These are phyloP conservation scores for Boletellus sp. DNA, from an alignment of 1,284 basidiomycete species.

Conservation along the genomic window DNA sequence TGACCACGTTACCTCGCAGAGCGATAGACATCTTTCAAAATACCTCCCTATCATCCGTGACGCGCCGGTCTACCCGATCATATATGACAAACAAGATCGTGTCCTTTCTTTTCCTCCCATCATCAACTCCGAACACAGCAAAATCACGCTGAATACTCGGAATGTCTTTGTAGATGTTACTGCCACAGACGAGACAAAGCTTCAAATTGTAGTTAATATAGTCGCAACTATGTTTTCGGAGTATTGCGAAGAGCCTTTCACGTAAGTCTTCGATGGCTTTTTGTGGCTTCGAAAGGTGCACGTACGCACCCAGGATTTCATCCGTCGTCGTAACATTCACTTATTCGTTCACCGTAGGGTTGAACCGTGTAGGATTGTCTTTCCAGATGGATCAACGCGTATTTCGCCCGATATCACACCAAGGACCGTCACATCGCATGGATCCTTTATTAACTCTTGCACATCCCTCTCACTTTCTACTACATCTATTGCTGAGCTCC, in stretches of 20 bases:
- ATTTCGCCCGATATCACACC: constrained; percentile 83
- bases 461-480: constrained; percentile 77
- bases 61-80: constrained; percentile 95
- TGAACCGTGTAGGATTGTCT: constrained; percentile 83
- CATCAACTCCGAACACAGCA: constrained; percentile 96
- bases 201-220: constrained; percentile 93
- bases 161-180: constrained; percentile 98
- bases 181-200: constrained; percentile 96
- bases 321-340: neutral
- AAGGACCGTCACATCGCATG: constrained; percentile 70
- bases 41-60: constrained; percentile 94
- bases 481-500: constrained; percentile 58
- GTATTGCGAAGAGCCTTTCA: constrained; percentile 89
- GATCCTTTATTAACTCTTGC: constrained; percentile 94
- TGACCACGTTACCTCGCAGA: constrained; percentile 42
- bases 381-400: constrained; percentile 71
- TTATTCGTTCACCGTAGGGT: constrained; percentile 51
- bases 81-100: constrained; percentile 85
- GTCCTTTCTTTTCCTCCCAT: constrained; percentile 98
- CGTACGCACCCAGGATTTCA: neutral
- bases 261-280: constrained; percentile 48
- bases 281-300: neutral
- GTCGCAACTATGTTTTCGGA: constrained; percentile 97
- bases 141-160: constrained; percentile 91
- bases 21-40: constrained; percentile 86